A percentile compares a stretch with the other conserved stretches of the same genome.
phyloP scores from a whole-genome alignment of 2,329 filamentous ascomycete species.

The Pseudopyricularia javanii region DNA sequence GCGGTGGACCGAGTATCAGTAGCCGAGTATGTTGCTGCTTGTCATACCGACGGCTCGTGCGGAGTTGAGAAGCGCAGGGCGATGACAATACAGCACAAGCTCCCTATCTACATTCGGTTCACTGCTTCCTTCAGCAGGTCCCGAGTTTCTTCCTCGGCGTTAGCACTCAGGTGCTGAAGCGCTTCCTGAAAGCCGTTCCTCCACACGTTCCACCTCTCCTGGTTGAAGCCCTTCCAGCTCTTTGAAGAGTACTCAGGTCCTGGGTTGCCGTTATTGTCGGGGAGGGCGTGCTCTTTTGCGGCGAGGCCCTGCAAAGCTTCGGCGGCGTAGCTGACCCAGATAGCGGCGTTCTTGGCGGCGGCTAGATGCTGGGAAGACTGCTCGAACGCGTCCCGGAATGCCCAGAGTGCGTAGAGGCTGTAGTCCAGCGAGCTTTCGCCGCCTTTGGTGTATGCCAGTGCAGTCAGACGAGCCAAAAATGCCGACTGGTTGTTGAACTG shows the following conservation, averaged over 20 bases:
- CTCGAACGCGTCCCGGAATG: slow-evolving; percentile 15
- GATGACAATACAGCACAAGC: neutral
- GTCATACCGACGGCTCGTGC: too few species aligned
- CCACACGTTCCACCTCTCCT: slow-evolving; percentile 14
- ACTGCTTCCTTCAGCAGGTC: neutral
- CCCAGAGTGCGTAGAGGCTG: slow-evolving; percentile 16
- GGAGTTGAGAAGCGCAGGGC: neutral
- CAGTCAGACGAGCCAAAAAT: slow-evolving; percentile 15
- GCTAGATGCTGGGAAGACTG: slow-evolving; percentile 3
- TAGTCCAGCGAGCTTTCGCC: slow-evolving; percentile 11
- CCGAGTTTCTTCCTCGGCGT: neutral
- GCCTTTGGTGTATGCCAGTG: slow-evolving; percentile 2
- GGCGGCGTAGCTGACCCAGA: slow-evolving; percentile 12
- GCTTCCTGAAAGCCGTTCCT: slow-evolving; percentile 8
- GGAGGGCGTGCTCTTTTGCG: slow-evolving; percentile 3
- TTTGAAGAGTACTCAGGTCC: slow-evolving; percentile 9
- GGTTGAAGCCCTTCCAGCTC: slow-evolving; percentile 15
- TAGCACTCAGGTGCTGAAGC: neutral
- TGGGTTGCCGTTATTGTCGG: slow-evolving; percentile 7
- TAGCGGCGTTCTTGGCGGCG: slow-evolving; percentile 9
- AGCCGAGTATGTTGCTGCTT: too few species aligned
- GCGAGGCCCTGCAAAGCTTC: slow-evolving; percentile 8
- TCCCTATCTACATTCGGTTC: neutral
- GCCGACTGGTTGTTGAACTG: slow-evolving; percentile 10
- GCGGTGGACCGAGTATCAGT: too few species aligned